Conservation (phyloP, 1,284 basidiomycete species). For the Ganoderma meredithae region DNA sequence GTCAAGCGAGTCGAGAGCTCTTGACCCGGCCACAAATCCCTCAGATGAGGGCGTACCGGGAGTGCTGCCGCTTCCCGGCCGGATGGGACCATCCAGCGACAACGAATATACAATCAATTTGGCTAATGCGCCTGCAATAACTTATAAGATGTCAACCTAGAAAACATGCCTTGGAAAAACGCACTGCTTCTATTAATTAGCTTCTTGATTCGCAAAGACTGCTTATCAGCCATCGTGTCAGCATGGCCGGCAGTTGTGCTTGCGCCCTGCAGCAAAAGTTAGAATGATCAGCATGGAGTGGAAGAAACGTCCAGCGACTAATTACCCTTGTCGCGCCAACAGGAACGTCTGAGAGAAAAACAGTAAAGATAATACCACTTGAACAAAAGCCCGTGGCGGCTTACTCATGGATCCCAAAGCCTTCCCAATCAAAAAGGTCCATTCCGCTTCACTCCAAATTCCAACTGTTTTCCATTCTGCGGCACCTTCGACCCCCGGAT, state of each 20-base stretch:
- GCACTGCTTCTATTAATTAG: conserved; percentile 13
- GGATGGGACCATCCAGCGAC: conserved; percentile 79
- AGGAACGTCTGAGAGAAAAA: conserved; percentile 65
- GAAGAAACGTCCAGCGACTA: conserved; percentile 12
- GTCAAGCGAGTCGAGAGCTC: conserved; percentile 89
- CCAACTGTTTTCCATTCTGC: conserved; percentile 81
- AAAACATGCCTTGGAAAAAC: not conserved
- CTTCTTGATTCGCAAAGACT: conserved; percentile 79
- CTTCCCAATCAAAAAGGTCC: conserved; percentile 87
- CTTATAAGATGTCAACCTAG: conserved; percentile 11
- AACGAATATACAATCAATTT: conserved; percentile 93
- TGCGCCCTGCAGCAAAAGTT: conserved; percentile 52
- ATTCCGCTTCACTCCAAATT: conserved; percentile 90
- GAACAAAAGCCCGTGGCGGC: conserved; percentile 41
- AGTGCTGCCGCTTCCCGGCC: conserved; percentile 48
- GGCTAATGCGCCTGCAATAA: conserved; percentile 73
- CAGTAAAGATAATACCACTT: conserved; percentile 17
- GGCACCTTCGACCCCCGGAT: conserved; percentile 59
- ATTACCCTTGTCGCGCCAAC: conserved; percentile 71
- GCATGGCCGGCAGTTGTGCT: conserved; percentile 72
- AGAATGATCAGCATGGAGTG: conserved; percentile 16
- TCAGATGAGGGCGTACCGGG: conserved; percentile 38
- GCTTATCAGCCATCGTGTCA: conserved; percentile 68
- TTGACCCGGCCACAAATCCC: conserved; percentile 86
- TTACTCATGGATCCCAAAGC: conserved; percentile 88